Percentiles rank a stretch among this genome's conserved stretches.
Evolutionary conservation across 257 asterid species (phyloP).

Genomic region (Nicotiana benthamiana): DNA sequence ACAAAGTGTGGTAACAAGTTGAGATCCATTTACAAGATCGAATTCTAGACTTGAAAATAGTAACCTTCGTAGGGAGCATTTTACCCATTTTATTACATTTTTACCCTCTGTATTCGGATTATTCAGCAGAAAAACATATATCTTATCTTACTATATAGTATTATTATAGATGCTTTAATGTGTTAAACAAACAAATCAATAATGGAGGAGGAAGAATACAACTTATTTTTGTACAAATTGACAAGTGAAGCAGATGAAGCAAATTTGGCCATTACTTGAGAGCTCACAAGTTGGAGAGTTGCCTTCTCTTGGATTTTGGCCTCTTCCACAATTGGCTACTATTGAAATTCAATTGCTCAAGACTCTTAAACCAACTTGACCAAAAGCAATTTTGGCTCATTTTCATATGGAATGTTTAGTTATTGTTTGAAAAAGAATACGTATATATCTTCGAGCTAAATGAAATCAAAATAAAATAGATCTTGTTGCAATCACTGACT

Average conservation of each 20-base stretch:
- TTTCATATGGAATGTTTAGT: not conserved
- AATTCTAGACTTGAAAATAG: no score
- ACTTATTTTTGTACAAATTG: not conserved
- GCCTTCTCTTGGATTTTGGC: not conserved
- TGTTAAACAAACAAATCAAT: not conserved
- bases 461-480: not conserved
- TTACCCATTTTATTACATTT: no score
- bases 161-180: not conserved
- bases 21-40: no score
- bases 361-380: not conserved
- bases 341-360: not conserved
- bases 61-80: no score
- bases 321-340: not conserved
- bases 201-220: not conserved
- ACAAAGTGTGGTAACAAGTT: no score
- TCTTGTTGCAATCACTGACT: not conserved
- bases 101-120: no score
- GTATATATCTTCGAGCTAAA: not conserved
- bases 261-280: not conserved
- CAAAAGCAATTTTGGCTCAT: not conserved
- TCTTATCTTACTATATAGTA: not conserved
- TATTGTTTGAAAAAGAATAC: not conserved
- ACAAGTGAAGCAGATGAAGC: not conserved
- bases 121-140: not conserved
- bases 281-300: not conserved